These are phyloP conservation scores for Ophiognomonia clavigignenti-juglandacearum DNA, from an alignment of 2,329 filamentous ascomycete genomes.

Conservation along the genomic window DNA sequence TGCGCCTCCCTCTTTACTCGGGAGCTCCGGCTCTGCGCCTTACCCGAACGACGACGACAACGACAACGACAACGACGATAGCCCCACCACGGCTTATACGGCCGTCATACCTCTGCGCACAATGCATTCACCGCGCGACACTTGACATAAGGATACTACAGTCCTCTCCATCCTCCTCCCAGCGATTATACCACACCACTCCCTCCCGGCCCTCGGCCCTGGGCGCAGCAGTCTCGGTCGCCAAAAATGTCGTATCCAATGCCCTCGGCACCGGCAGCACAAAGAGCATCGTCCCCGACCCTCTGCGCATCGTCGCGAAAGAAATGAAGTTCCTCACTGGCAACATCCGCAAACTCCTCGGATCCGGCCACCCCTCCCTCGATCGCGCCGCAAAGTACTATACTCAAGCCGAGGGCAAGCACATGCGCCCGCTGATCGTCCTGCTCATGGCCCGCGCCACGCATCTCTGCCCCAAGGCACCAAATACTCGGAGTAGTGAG, in stretches of 20 bases:
- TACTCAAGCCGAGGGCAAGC: slow-evolving; percentile 93
- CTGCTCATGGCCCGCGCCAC: slow-evolving; percentile 95
- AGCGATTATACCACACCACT: slow-evolving; percentile 41
- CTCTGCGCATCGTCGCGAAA: slow-evolving; percentile 83
- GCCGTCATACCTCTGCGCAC: slow-evolving; percentile 33
- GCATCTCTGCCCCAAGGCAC: slow-evolving; percentile 63
- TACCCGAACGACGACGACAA: slow-evolving; percentile 28
- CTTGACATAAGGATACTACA: slow-evolving; percentile 28
- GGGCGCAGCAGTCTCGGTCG: slow-evolving; percentile 68
- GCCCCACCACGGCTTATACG: slow-evolving; percentile 29
- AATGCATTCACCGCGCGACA: slow-evolving; percentile 29
- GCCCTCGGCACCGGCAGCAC: slow-evolving; percentile 50
- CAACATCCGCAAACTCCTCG: slow-evolving; percentile 88
- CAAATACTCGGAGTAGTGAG: slow-evolving; percentile 37
- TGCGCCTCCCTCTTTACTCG: slow-evolving; percentile 45
- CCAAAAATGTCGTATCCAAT: slow-evolving; percentile 66
- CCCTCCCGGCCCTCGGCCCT: slow-evolving; percentile 57
- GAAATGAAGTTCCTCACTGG: slow-evolving; percentile 95
- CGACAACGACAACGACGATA: slow-evolving; percentile 29
- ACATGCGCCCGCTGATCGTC: slow-evolving; percentile 89
- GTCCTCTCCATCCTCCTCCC: slow-evolving; percentile 25
- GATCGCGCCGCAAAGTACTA: slow-evolving; percentile 98
- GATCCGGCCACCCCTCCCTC: slow-evolving; percentile 88
- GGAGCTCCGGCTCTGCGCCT: slow-evolving; percentile 46
- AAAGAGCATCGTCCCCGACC: slow-evolving; percentile 67